These are phyloP conservation scores for Cutaneotrichosporon cutaneum DNA, from an alignment of 1,284 basidiomycete genomes.

Conservation along the genomic window DNA sequence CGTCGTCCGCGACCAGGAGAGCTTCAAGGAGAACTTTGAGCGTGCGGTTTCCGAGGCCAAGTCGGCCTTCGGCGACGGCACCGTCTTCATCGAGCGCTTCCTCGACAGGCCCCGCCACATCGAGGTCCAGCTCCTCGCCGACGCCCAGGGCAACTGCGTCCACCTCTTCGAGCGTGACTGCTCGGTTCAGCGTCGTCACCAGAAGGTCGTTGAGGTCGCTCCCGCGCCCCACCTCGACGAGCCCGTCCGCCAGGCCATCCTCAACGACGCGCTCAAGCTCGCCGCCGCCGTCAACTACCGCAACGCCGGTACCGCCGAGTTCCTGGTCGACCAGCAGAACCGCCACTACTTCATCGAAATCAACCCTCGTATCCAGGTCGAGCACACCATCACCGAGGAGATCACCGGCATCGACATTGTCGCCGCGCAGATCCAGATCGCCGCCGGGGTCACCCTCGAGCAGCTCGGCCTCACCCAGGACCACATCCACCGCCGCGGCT, in stretches of 20 bases:
- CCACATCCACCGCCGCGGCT: constrained; percentile 91
- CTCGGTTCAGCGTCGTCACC: constrained; percentile 95
- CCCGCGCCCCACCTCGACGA: constrained; percentile 93
- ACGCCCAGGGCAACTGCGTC: constrained; percentile 86
- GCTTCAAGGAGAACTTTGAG: constrained; percentile 87
- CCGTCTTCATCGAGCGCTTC: constrained; percentile 98
- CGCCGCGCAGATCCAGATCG: constrained; percentile 97
- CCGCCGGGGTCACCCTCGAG: constrained; percentile 89
- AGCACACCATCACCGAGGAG: constrained; percentile 98
- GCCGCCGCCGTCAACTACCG: constrained; percentile 89
- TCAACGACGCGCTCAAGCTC: constrained; percentile 89
- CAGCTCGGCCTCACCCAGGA: constrained; percentile 97
- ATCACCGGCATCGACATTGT: constrained; percentile 99
- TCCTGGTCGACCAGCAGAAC: constrained; percentile 92
- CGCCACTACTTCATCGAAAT: constrained; percentile 99
- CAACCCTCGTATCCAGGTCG: constrained; percentile 97
- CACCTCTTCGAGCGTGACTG: constrained; percentile 98
- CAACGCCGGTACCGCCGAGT: constrained; percentile 96
- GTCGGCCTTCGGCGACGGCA: constrained; percentile 95
- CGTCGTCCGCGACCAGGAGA: constrained; percentile 87
- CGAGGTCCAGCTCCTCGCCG: constrained; percentile 93
- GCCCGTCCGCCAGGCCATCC: constrained; percentile 81
- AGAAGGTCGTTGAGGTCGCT: constrained; percentile 98
- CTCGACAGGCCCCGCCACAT: constrained; percentile 94
- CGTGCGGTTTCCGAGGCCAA: constrained; percentile 94